phyloP scores from a whole-genome alignment of 345 rosid species.

The Citrus mangshanensis region DNA sequence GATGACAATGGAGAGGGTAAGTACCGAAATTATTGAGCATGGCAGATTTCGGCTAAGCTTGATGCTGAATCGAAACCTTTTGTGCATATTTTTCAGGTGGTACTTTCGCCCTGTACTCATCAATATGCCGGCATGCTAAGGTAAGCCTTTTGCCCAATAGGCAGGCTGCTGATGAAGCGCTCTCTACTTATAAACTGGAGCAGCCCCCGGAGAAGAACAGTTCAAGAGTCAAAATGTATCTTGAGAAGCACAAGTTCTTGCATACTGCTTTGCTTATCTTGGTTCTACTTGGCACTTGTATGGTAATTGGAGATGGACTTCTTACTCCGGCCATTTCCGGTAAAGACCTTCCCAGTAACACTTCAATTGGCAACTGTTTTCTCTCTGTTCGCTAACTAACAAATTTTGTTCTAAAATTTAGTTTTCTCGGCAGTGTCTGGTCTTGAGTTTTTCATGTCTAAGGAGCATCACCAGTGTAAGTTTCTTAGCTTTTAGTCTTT shows the following conservation, averaged over 20 bases:
- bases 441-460: constrained; percentile 88
- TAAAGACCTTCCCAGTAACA: constrained; percentile 18
- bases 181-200: constrained; percentile 90
- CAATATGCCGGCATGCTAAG: constrained; percentile 89
- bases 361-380: not conserved
- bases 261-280: constrained; percentile 88
- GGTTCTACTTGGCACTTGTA: constrained; percentile 99
- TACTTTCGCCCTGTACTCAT: constrained; percentile 90
- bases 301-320: constrained; percentile 98
- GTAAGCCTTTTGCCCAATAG: constrained; percentile 95
- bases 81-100: constrained; percentile 56
- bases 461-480: constrained; percentile 91
- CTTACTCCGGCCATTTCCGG: constrained; percentile 99
- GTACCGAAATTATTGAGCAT: not conserved
- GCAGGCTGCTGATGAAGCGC: constrained; percentile 91
- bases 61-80: not conserved
- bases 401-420: constrained; percentile 25
- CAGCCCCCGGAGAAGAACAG: constrained; percentile 62
- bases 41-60: not conserved
- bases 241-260: constrained; percentile 78
- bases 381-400: not conserved
- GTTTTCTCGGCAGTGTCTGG: constrained; percentile 99
- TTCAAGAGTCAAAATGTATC: constrained; percentile 60
- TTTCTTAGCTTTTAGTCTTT: constrained; percentile 14
- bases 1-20: constrained; percentile 99